These are phyloP conservation scores for Neonectria punicea DNA, from an alignment of 2,329 filamentous ascomycete species.

Conservation along the genomic window DNA sequence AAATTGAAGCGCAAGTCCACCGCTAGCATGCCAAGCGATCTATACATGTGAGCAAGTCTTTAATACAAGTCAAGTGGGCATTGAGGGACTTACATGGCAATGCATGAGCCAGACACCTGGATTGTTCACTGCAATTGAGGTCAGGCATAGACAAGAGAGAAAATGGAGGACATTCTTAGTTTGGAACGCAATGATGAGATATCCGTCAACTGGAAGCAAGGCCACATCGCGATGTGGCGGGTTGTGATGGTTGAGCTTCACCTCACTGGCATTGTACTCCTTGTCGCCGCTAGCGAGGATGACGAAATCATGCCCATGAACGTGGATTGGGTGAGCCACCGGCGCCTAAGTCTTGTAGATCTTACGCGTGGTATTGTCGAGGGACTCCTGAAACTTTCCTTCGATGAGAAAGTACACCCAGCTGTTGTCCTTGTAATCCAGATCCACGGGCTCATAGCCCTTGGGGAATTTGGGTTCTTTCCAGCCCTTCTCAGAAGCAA, in stretches of 20 bases:
- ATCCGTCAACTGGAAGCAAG: slow-evolving; percentile 15
- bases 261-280: slow-evolving; percentile 22
- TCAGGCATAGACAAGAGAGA: background rate
- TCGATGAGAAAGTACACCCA: slow-evolving; percentile 20
- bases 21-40: too few relatives aligned
- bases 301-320: slow-evolving; percentile 42
- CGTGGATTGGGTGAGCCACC: slow-evolving; percentile 36
- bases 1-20: too few relatives aligned
- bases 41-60: too few relatives aligned
- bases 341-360: slow-evolving; percentile 8
- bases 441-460: slow-evolving; percentile 14
- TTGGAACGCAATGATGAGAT: slow-evolving; percentile 17
- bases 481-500: slow-evolving; percentile 11
- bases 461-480: slow-evolving; percentile 6
- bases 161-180: background rate
- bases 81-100: too few relatives aligned
- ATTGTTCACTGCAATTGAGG: background rate
- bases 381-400: slow-evolving; percentile 7
- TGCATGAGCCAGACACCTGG: too few relatives aligned
- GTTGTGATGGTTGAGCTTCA: slow-evolving; percentile 23
- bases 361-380: slow-evolving; percentile 6
- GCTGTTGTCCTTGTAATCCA: background rate
- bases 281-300: slow-evolving; percentile 32
- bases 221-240: slow-evolving; percentile 18
- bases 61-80: too few relatives aligned